Base-by-base conservation (phyloP, 306 rosid species). In the Dryas alaskensis region DNA sequence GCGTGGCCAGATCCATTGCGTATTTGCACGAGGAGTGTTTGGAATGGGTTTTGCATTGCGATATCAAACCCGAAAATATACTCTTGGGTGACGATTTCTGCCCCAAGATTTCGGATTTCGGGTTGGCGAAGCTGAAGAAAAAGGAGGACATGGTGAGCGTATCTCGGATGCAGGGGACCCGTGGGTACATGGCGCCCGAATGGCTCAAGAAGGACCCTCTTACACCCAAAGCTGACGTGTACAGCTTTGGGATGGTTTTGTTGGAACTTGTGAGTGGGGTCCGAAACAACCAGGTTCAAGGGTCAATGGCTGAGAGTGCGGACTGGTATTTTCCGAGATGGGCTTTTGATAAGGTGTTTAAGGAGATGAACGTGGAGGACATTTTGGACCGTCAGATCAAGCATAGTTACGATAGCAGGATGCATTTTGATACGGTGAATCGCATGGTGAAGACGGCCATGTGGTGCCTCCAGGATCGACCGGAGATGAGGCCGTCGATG, bases 101-200 rank as follows among this genome's bases (percentile, higher is more conserved):
- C 61, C 97, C 98, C 0, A 94, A 94, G 73, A 75, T 94, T n/a
- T 89, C 98, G 3, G 98, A 94, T 61, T 94, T 94, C 3, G 98
- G 98, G 27, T 14, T 94, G 49, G 95, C 97, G 0, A 94, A 94
- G 63, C 46, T 91, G 31, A 72, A 88, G 73, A 88, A 94, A 62
- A 94, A 94, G 16, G 92, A 94, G 53, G 98, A 85, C 42, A 89
- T 90, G 81, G 91, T 93, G 31, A 93, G 88, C 51, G 79, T 91
- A 79, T 93, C 98, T 0, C 79, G 87, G 63, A 85, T 92, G 57
- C 81, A 97, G 4, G 98, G 98, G 1, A 93, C 98, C 4, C 93
- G 96, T 0, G 98, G 97, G 22, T 94, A 94, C 72, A 90, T 94
- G 96, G 98, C 98, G 17, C 98, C 98, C 0, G 96, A 94, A 64